Evolutionary conservation across 768 basidiomycete genomes (phyloP).

Genomic region (Lepiota brunneoincarnata): DNA sequence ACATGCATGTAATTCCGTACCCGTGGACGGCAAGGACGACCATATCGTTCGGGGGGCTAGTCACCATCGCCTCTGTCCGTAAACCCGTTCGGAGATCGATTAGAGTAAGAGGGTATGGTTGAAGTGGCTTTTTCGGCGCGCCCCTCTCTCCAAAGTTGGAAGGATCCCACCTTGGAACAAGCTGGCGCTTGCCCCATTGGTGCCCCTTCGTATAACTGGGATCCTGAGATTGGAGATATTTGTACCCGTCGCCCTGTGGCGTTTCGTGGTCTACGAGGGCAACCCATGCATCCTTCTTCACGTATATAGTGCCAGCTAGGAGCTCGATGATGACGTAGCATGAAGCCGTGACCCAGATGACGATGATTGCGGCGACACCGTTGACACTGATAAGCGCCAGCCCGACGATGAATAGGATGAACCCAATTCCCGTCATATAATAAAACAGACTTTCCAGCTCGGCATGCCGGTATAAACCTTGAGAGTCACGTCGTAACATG

Average conservation of each 20-base stretch:
- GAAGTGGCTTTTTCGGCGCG: not conserved
- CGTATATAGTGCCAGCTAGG: constrained; percentile 3
- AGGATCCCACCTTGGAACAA: constrained; percentile 3
- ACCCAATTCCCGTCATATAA: not conserved
- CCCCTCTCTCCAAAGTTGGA: not conserved
- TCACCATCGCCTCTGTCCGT: constrained; percentile 5
- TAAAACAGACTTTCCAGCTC: not conserved
- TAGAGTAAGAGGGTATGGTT: not conserved
- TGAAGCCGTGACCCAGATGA: not conserved
- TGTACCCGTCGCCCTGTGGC: constrained; percentile 2
- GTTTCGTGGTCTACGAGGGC: constrained; percentile 10
- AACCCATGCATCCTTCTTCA: constrained; percentile 9
- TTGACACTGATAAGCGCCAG: not conserved
- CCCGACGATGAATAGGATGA: not conserved
- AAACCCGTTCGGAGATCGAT: constrained; percentile 9
- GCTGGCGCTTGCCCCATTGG: constrained; percentile 12
- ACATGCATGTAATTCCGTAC: constrained; percentile 18
- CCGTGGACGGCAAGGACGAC: constrained; percentile 16
- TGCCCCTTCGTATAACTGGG: not conserved
- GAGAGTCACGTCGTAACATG: constrained; percentile 4
- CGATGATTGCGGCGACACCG: not conserved
- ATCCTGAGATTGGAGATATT: constrained; percentile 12
- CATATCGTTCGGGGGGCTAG: constrained; percentile 8
- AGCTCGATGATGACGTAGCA: not conserved
- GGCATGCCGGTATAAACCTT: not conserved